Evolutionary conservation across 768 basidiomycete species (phyloP), one percentile per base, ranked within the genome.

Genomic region (Chlorophyllum brunneum): DNA sequence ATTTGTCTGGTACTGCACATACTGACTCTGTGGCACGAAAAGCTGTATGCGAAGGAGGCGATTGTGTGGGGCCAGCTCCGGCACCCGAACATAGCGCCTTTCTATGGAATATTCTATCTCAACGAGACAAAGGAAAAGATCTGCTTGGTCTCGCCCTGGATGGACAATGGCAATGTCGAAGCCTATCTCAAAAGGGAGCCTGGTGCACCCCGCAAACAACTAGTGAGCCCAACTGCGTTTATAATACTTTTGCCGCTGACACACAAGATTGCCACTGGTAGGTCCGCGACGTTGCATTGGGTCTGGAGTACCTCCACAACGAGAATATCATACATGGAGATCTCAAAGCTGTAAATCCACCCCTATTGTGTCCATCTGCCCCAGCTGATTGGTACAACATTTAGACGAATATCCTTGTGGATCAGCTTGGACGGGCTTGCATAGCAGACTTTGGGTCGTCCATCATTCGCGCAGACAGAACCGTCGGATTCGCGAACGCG

Each of bases 11-110:
- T n/a, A n/a, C 56, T 36, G 47, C 33, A 51, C 9, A 38, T 59
- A 26, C 24, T 63, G 16, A 65, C 61, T 59, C 64, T 64, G 20
- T 33, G n/a, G 42, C 57, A 26, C n/a, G 9, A 2, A 16, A 9
- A 48, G 47, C 13, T 26, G 1, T 41, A 37, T 31, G 39, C 49
- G 15, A 31, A 40, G 18, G 53, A 54, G 16, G 53, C 53, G 13
- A 41, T 54, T 9, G 15, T 48, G 11, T 54, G 53, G 53, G 18
- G 37, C 4, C 26, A 40, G 24, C 36, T 54, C 10, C 9, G 11
- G 0, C 53, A 54, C 37, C 45, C 44, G 5, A 54, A 47, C 18
- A 30, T 54, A 13, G 36, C 31, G 1, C 53, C 53, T 3, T 54
- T 54, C 22, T 54, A 47, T 18, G 53, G 53, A 4, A 40, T 54